Base-by-base conservation (phyloP, 768 basidiomycete species). In the Mycena epipterygia region DNA sequence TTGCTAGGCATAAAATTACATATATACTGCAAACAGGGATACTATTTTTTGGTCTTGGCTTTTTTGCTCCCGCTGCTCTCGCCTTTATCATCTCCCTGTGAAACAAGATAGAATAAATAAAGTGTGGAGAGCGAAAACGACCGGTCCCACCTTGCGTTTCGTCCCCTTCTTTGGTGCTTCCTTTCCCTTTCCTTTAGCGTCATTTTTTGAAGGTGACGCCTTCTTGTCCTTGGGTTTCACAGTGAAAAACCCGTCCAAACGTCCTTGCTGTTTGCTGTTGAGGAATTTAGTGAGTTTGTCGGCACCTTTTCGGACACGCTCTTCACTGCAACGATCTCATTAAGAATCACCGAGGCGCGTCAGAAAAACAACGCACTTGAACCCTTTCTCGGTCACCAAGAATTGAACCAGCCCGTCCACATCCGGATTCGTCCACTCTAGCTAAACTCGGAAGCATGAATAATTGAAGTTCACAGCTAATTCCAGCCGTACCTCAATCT, bases 351-450 rank as follows among this genome's bases (percentile, higher is more conserved):
- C 30, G 32, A 67, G 35, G 39, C 12, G 48, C 29, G 14, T 48
- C 13, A 41, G 21, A 55, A 30, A 67, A 37, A 64, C 65, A 35
- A 83, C 91, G 66, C 73, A 98, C 97, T 93, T 97, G 90, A 99
- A 99, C 8, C 98, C 98, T 79, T 99, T 99, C 77, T 98, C 94
- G 41, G 83, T 90, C 19, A 98, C 97, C 27, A 99, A 80, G 82
- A 99, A 99, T 51, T 98, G 89, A 6, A 99, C 91, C 5, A 99
- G 86, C 9, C 97, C 97, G 9, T 98, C 96, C 1, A 96, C 84
- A 73, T 99, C 96, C 2, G 98, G 98, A 69, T 88, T 88, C 66
- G 90, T 94, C 98, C 98, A 99, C 74, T 97, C 96, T 46, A 99
- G 86, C 96, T 98, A 76, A 8, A 58, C 46, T 16, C 35, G 72